These are phyloP conservation scores for Pseudofabraea citricarpa DNA, from an alignment of 2,329 filamentous ascomycete species.

Conservation along the genomic window DNA sequence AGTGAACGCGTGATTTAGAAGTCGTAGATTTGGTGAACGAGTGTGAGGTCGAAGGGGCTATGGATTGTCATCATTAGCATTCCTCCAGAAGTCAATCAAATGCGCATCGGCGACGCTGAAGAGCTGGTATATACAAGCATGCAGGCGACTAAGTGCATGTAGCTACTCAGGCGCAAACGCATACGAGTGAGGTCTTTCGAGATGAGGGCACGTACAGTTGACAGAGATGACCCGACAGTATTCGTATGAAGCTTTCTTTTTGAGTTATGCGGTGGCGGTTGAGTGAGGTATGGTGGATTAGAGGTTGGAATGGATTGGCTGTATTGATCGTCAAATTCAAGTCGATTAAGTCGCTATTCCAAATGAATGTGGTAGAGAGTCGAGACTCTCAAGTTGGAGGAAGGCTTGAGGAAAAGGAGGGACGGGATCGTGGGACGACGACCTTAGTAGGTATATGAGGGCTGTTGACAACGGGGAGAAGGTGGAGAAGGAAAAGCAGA, in stretches of 20 bases:
- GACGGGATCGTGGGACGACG: conserved; percentile 2
- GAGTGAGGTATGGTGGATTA: conserved; percentile 6
- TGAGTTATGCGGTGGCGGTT: conserved; percentile 1
- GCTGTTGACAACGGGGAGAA: conserved; percentile 14
- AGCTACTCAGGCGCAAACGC: no score
- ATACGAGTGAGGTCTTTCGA: no score
- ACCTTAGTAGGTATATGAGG: conserved; percentile 7
- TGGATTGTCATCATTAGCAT: conserved; percentile 15
- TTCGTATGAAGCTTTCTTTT: neutral
- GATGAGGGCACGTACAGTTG: conserved; percentile 1
- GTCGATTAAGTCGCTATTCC: conserved; percentile 24
- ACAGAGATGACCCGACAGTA: neutral
- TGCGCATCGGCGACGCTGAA: neutral
- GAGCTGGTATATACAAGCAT: neutral
- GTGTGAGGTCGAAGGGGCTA: conserved; percentile 10
- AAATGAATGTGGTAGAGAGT: conserved; percentile 33
- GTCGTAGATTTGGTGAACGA: conserved; percentile 8
- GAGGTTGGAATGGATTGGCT: conserved; percentile 4
- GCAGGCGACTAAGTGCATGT: no score
- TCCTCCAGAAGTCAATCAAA: conserved; percentile 3
- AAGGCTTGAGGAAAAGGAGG: conserved; percentile 18
- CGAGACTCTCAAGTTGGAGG: conserved; percentile 28
- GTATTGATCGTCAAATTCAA: conserved; percentile 7
- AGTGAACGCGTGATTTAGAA: conserved; percentile 4
- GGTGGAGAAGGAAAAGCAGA: conserved; percentile 5